These are phyloP conservation scores for Ceratocystis variospora DNA, from an alignment of 2,329 filamentous ascomycete species.

Conservation along the genomic window DNA sequence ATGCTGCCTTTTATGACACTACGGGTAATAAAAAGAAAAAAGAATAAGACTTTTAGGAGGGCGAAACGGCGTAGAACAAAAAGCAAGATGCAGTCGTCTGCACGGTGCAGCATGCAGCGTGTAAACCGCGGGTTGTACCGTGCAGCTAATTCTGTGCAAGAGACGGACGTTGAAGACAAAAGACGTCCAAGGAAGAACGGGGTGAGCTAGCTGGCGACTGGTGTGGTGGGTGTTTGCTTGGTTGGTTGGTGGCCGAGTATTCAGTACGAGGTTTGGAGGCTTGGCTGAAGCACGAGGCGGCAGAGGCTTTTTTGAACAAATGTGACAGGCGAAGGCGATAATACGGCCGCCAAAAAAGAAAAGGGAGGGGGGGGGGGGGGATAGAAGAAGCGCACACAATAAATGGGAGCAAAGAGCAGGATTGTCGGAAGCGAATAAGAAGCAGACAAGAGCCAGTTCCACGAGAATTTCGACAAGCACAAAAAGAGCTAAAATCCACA, in stretches of 20 bases:
- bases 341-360: not conserved
- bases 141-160: not conserved
- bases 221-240: not conserved
- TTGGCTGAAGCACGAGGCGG: constrained; percentile 1
- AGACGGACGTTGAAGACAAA: not conserved
- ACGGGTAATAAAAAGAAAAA: not conserved
- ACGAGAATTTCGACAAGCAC: too few relatives aligned
- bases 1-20: not conserved
- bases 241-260: not conserved
- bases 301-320: not conserved
- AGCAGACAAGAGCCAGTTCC: too few relatives aligned
- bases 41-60: not conserved
- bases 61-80: not conserved
- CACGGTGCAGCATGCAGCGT: not conserved
- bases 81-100: not conserved
- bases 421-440: too few relatives aligned
- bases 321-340: too few relatives aligned
- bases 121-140: not conserved
- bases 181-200: too few relatives aligned
- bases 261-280: not conserved
- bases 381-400: not conserved
- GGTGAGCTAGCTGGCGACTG: not conserved
- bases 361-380: not conserved
- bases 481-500: too few relatives aligned
- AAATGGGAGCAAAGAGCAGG: not conserved